These are phyloP conservation scores for Paxillus ammoniavirescens DNA, from an alignment of 768 basidiomycete species.

Conservation along the genomic window DNA sequence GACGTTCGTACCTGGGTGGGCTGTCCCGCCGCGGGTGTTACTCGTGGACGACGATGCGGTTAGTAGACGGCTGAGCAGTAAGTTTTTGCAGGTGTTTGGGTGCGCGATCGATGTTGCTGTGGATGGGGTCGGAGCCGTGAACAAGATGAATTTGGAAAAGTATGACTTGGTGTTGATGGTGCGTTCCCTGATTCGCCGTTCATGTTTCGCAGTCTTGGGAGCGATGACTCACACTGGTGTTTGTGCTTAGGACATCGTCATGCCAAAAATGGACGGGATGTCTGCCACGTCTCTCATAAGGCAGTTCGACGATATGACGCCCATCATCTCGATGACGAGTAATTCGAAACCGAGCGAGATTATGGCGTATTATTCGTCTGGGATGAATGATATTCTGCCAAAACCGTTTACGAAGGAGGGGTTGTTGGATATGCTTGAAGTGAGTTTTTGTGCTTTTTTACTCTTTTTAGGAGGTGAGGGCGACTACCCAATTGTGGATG, in stretches of 20 bases:
- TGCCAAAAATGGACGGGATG: constrained; percentile 86
- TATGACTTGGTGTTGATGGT: constrained; percentile 97
- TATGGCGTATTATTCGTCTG: constrained; percentile 69
- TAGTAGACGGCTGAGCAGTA: constrained; percentile 82
- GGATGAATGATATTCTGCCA: constrained; percentile 96
- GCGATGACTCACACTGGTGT: not conserved
- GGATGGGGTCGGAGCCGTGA: constrained; percentile 88
- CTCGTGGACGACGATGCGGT: constrained; percentile 97
- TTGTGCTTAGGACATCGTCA: constrained; percentile 79
- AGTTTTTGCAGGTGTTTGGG: constrained; percentile 94
- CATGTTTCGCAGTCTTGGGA: not conserved
- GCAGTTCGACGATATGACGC: constrained; percentile 92
- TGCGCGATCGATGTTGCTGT: constrained; percentile 94
- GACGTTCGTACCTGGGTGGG: constrained; percentile 88
- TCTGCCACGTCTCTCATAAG: constrained; percentile 91
- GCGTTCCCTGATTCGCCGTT: constrained; percentile 20
- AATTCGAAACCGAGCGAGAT: constrained; percentile 93
- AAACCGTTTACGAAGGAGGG: constrained; percentile 98
- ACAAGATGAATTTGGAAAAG: constrained; percentile 95
- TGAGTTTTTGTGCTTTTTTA: constrained; percentile 23
- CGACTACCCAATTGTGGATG: too few relatives aligned
- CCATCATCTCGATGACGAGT: constrained; percentile 98
- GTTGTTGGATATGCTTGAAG: constrained; percentile 89
- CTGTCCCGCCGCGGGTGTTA: constrained; percentile 85
- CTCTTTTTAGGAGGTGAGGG: too few relatives aligned